Percentiles rank a stretch among this genome's conserved stretches.
Conservation (phyloP, 192 early-diverging fungal genomes). For the Coemansia sp. region DNA sequence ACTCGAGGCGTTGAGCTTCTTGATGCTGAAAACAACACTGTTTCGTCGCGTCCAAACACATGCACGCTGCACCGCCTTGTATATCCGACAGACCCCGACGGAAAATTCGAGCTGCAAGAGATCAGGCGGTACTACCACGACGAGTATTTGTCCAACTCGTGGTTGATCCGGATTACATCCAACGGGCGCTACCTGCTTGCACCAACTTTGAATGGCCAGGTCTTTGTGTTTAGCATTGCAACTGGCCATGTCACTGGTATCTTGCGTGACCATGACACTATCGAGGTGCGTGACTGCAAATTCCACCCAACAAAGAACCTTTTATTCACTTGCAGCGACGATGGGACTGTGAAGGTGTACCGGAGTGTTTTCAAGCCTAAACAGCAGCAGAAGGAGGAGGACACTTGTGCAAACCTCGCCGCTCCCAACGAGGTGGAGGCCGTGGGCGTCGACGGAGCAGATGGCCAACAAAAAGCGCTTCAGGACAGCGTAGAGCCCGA, state of each 20-base stretch:
- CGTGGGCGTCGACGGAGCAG: not conserved
- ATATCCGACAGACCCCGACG: slow-evolving; percentile 70
- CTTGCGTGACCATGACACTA: slow-evolving; percentile 84
- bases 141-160: slow-evolving; percentile 88
- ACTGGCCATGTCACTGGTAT: slow-evolving; percentile 76
- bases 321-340: slow-evolving; percentile 84
- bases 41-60: slow-evolving; percentile 81
- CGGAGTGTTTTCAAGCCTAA: slow-evolving; percentile 18
- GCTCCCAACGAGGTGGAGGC: not conserved
- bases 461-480: not conserved
- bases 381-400: not conserved
- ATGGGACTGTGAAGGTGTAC: slow-evolving; percentile 69
- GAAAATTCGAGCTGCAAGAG: slow-evolving; percentile 73
- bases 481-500: slow-evolving; percentile 9
- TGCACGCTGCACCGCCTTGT: slow-evolving; percentile 84
- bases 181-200: slow-evolving; percentile 90
- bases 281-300: slow-evolving; percentile 91
- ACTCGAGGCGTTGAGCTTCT: slow-evolving; percentile 88
- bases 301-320: slow-evolving; percentile 81
- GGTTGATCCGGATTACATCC: slow-evolving; percentile 85
- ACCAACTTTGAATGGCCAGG: slow-evolving; percentile 85
- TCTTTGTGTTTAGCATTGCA: slow-evolving; percentile 79
- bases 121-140: slow-evolving; percentile 77
- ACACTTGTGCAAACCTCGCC: not conserved
- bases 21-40: slow-evolving; percentile 72